Evolutionary conservation across 371 early-diverging fungal species (phyloP).

Genomic region (Dichotomocladium elegans): DNA sequence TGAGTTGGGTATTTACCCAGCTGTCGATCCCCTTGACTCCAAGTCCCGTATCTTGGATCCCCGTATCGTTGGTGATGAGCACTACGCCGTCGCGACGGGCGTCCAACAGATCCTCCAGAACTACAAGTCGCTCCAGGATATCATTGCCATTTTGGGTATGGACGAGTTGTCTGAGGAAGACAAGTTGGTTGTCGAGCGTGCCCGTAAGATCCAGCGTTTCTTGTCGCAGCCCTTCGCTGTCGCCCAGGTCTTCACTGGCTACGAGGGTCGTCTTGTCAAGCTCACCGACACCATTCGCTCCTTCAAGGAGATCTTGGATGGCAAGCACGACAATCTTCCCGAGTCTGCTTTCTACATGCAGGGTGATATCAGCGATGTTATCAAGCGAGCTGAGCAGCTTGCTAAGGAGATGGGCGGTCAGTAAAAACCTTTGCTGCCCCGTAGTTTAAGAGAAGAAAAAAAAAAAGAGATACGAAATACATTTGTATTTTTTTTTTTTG

Average conservation of each 20-base stretch:
- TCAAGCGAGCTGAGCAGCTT: slow-evolving; percentile 90
- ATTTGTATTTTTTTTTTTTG: too few relatives aligned
- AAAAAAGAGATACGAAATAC: too few relatives aligned
- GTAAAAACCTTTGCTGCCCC: slow-evolving; percentile 13
- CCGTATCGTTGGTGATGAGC: slow-evolving; percentile 92
- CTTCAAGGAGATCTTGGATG: slow-evolving; percentile 93
- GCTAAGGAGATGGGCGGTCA: slow-evolving; percentile 57
- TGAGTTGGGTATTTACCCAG: slow-evolving; percentile 98
- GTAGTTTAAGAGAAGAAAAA: not conserved
- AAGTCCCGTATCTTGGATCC: slow-evolving; percentile 97
- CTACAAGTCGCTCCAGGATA: slow-evolving; percentile 97
- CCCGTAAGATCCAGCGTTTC: slow-evolving; percentile 93
- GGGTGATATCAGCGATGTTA: slow-evolving; percentile 95
- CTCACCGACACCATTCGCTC: slow-evolving; percentile 93
- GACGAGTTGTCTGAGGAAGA: slow-evolving; percentile 97
- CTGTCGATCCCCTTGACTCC: slow-evolving; percentile 98
- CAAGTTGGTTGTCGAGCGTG: slow-evolving; percentile 94
- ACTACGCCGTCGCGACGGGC: slow-evolving; percentile 90
- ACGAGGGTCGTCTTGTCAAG: slow-evolving; percentile 88
- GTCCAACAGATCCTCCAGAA: slow-evolving; percentile 93
- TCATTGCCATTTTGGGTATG: slow-evolving; percentile 95
- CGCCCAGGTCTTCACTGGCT: slow-evolving; percentile 96
- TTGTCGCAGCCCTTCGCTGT: slow-evolving; percentile 97
- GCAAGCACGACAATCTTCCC: slow-evolving; percentile 93
- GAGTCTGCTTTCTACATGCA: slow-evolving; percentile 98